Conservation (phyloP, 2,329 filamentous ascomycete species). For the Microcyclosporella mali region DNA sequence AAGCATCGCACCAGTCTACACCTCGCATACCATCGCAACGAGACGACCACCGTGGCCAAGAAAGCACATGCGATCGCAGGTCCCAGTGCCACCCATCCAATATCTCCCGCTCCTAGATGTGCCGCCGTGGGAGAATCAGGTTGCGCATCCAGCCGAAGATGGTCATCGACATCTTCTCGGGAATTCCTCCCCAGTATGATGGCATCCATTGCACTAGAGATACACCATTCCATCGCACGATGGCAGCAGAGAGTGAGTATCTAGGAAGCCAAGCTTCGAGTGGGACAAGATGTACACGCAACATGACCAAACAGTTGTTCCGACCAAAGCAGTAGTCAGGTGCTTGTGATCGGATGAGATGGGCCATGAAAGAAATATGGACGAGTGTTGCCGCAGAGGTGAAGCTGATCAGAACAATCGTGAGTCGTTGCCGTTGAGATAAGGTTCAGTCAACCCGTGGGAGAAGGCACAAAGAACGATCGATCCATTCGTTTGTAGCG, state of each 20-base stretch:
- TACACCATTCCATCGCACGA: too few relatives aligned
- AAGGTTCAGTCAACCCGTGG: too few relatives aligned
- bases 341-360: too few relatives aligned
- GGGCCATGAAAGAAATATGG: too few relatives aligned
- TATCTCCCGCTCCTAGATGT: slow-evolving; percentile 20
- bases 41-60: slow-evolving; percentile 30
- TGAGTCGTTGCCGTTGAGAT: too few relatives aligned
- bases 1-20: slow-evolving; percentile 27
- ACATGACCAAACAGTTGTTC: neutral
- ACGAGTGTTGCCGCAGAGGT: too few relatives aligned
- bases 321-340: neutral
- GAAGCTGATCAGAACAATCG: too few relatives aligned
- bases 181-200: slow-evolving; percentile 2
- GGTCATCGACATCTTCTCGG: slow-evolving; percentile 6
- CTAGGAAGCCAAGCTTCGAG: too few relatives aligned
- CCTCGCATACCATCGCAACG: slow-evolving; percentile 32
- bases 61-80: slow-evolving; percentile 28
- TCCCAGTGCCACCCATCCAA: slow-evolving; percentile 28
- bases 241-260: too few relatives aligned
- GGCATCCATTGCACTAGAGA: neutral
- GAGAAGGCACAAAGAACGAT: too few relatives aligned
- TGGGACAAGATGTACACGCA: too few relatives aligned
- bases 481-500: too few relatives aligned
- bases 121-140: slow-evolving; percentile 11
- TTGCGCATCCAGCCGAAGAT: slow-evolving; percentile 1